Evolutionary conservation across 768 basidiomycete species (phyloP).

Genomic region (Suillus placidus): DNA sequence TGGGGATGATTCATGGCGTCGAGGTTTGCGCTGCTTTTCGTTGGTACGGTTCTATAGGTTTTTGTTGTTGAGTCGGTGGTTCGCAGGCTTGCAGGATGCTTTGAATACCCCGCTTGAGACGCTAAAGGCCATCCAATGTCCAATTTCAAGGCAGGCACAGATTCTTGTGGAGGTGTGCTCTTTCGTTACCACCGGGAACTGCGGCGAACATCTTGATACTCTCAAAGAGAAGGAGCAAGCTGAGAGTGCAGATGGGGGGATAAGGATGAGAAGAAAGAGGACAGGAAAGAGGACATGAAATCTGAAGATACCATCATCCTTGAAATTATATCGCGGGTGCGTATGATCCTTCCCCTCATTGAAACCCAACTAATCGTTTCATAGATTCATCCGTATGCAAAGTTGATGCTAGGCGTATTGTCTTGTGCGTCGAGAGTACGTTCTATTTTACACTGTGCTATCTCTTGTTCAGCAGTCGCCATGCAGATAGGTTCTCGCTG

Average conservation of each 20-base stretch:
- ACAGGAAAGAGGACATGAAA: conserved; percentile 53
- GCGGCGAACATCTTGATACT: conserved; percentile 83
- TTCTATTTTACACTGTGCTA: too few species aligned
- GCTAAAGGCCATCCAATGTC: conserved; percentile 90
- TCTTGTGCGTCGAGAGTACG: too few species aligned
- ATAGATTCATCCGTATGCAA: too few species aligned
- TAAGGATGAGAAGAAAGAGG: conserved; percentile 43
- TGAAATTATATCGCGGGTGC: too few species aligned
- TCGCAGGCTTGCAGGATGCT: conserved; percentile 84
- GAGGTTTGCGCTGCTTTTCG: conserved; percentile 84
- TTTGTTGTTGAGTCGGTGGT: conserved; percentile 12
- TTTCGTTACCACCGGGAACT: conserved; percentile 95
- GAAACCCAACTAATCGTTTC: too few species aligned
- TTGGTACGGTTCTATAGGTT: conserved; percentile 58
- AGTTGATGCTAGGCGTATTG: too few species aligned
- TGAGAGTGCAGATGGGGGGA: conserved; percentile 25
- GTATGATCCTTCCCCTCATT: too few species aligned
- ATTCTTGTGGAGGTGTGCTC: conserved; percentile 93
- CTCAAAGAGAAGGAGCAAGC: conserved; percentile 41
- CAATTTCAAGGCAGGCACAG: conserved; percentile 88
- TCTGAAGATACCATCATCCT: conserved; percentile 49
- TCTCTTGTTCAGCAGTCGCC: too few species aligned
- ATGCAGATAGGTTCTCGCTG: too few species aligned
- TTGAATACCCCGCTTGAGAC: conserved; percentile 94
- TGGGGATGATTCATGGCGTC: conserved; percentile 92